Evolutionary conservation across 1,139 yeast species (phyloP).

Genomic region (Saccharomyces hybrid): DNA sequence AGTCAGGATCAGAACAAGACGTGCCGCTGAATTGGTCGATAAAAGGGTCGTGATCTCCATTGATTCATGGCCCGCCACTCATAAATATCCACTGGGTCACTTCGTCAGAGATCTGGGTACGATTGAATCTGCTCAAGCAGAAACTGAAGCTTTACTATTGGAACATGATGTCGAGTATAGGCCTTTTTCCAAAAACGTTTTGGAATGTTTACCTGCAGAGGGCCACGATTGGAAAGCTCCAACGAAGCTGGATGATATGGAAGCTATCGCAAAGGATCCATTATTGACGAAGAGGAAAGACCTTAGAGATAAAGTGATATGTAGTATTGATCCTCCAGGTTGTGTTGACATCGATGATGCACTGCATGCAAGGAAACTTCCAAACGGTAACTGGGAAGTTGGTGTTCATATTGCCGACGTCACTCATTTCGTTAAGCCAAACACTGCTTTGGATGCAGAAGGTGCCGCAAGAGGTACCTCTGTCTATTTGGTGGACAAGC

Average conservation of each 20-base stretch:
- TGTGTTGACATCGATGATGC: slow-evolving; percentile 99
- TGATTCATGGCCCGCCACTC: slow-evolving; percentile 83
- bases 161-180: slow-evolving; percentile 97
- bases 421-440: slow-evolving; percentile 91
- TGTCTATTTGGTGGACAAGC: slow-evolving; percentile 93
- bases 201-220: slow-evolving; percentile 86
- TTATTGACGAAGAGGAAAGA: slow-evolving; percentile 65
- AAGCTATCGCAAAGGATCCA: slow-evolving; percentile 42
- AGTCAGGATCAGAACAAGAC: slow-evolving; percentile 78
- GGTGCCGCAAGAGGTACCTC: slow-evolving; percentile 98
- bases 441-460: slow-evolving; percentile 86
- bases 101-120: slow-evolving; percentile 86
- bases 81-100: slow-evolving; percentile 91
- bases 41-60: slow-evolving; percentile 87
- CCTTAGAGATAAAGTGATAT: slow-evolving; percentile 78
- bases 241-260: slow-evolving; percentile 45
- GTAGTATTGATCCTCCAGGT: slow-evolving; percentile 96
- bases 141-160: slow-evolving; percentile 85
- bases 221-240: slow-evolving; percentile 95
- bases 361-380: slow-evolving; percentile 72
- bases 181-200: slow-evolving; percentile 87
- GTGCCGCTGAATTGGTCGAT: slow-evolving; percentile 73
- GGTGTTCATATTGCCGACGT: slow-evolving; percentile 99
- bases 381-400: slow-evolving; percentile 92
- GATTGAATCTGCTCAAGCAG: slow-evolving; percentile 88